These are phyloP conservation scores for Cruciata laevipes DNA, from an alignment of 257 asterid genomes.

Conservation along the genomic window DNA sequence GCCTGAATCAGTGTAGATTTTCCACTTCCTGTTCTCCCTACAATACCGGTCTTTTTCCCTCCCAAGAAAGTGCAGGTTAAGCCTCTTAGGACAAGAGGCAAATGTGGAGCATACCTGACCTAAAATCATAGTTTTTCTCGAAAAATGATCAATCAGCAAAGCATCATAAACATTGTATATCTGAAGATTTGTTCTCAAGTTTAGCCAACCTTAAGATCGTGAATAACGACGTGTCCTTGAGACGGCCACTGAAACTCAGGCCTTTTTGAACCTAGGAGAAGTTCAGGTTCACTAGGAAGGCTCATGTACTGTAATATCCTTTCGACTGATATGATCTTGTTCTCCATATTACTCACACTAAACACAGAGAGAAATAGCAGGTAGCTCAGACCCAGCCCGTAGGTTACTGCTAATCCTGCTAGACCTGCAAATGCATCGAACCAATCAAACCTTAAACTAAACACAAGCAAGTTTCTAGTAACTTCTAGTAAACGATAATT, in stretches of 20 bases:
- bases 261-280: conserved; percentile 49
- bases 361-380: conserved; percentile 56
- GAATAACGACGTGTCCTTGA: conserved; percentile 58
- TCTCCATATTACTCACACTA: conserved; percentile 68
- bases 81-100: conserved; percentile 83
- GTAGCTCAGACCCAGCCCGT: conserved; percentile 65
- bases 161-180: not conserved
- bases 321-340: conserved; percentile 79
- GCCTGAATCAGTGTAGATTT: conserved; percentile 93
- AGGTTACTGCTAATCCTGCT: conserved; percentile 85
- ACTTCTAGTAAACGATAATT: not conserved
- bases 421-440: conserved; percentile 39
- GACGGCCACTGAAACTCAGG: conserved; percentile 61
- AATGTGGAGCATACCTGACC: conserved; percentile 87
- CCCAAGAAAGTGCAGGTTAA: conserved; percentile 76
- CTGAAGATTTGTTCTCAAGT: not conserved
- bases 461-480: not conserved
- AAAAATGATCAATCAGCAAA: not conserved
- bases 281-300: conserved; percentile 77
- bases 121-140: too few relatives aligned
- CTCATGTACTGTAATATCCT: conserved; percentile 72
- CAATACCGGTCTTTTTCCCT: conserved; percentile 76
- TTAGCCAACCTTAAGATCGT: conserved; percentile 61
- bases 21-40: conserved; percentile 94
- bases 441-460: not conserved